These are phyloP conservation scores for Pyronema domesticum DNA, from an alignment of 495 filamentous ascomycete species.

Conservation along the genomic window DNA sequence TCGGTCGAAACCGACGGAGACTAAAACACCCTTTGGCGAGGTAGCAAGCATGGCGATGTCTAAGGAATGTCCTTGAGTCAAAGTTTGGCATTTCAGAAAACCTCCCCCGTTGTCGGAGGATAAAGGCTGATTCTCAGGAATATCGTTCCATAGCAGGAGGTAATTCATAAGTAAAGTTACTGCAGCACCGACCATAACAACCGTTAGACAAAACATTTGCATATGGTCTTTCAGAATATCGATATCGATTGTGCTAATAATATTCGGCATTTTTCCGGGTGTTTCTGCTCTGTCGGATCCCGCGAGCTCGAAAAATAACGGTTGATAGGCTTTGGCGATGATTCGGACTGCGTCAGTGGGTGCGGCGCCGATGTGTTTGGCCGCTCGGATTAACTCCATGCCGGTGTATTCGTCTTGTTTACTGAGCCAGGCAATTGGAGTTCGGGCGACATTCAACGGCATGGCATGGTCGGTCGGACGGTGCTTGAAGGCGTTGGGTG, in stretches of 20 bases:
- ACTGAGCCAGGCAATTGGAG: slow-evolving; percentile 49
- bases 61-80: slow-evolving; percentile 41
- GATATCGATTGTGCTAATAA: slow-evolving; percentile 27
- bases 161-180: slow-evolving; percentile 49
- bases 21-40: slow-evolving; percentile 39
- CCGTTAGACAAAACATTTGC: slow-evolving; percentile 34
- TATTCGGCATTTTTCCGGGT: slow-evolving; percentile 12
- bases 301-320: slow-evolving; percentile 46
- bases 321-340: slow-evolving; percentile 48
- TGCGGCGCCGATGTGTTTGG: slow-evolving; percentile 49
- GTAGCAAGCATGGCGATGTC: slow-evolving; percentile 44
- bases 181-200: slow-evolving; percentile 37
- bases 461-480: background rate
- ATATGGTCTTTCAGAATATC: slow-evolving; percentile 41
- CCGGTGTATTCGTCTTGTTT: slow-evolving; percentile 59
- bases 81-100: slow-evolving; percentile 38
- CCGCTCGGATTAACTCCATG: slow-evolving; percentile 46
- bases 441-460: slow-evolving; percentile 46
- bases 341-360: slow-evolving; percentile 48
- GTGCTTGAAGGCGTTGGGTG: slow-evolving; percentile 5
- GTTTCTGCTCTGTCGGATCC: slow-evolving; percentile 39
- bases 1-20: slow-evolving; percentile 49
- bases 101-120: slow-evolving; percentile 30
- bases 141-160: slow-evolving; percentile 38
- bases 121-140: slow-evolving; percentile 24